Evolutionary conservation across 495 filamentous ascomycete species (phyloP), one percentile per base, ranked within the genome.

Genomic region (Penicillium subrubescens): DNA sequence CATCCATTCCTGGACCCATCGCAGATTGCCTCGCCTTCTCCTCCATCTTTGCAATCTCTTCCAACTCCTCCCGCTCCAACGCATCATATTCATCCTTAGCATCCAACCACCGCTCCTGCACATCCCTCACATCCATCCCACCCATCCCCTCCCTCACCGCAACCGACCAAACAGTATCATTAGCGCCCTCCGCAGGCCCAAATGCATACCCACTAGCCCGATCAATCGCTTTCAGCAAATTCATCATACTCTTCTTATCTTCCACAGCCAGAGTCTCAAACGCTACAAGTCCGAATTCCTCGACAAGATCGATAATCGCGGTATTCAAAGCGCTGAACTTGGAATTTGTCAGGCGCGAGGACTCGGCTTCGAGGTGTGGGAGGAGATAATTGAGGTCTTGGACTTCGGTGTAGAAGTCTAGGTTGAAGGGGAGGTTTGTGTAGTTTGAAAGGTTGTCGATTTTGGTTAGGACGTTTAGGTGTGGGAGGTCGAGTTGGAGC

Each of bases 381-480:
- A 95, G 83, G 19, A 99, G 86, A 66, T 96, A 91, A 3, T 82
- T 83, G 6, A 99, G 87, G 61, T 97, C 92, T 77, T 98, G 92
- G n/a, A 97, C 93, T 72, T 99, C 95, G 57, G 95, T 97, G 77
- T 98, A 99, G 75, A 88, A 99, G 66, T 97, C 93, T 39, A 99
- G 86, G 67, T 94, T 94, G 82, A 99, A 97, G 0, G 93, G 91
- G 0, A 98, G 86, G 10, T 89, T 86, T 46, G 89, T 85, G 71
- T 96, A 97, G 67, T 86, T 84, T 12, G 84, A 79, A 34, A 98
- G 80, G 65, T 95, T 96, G 78, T 99, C 95, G 76, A 99, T 96
- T 78, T 99, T 99, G 21, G 93, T 97, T 27, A 99, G 84, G 61
- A 98, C 91, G 74, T 99, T 98, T 60, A 99, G 82, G 70, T 97